Conservation (phyloP, 1,284 basidiomycete genomes). For the Ganoderma leucocontextum region DNA sequence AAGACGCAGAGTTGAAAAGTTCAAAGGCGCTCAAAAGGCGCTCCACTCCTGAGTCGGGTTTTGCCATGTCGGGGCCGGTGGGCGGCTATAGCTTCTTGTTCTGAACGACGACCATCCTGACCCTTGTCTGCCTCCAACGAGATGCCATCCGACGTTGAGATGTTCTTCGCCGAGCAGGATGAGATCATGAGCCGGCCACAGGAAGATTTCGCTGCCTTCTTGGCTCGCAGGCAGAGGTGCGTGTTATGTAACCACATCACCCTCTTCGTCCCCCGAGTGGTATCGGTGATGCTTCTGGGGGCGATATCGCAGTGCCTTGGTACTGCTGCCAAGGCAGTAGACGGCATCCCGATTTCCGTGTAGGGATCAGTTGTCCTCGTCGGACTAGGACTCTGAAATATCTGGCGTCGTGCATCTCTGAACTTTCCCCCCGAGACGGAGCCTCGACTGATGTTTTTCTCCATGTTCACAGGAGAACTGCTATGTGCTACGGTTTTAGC, state of each 20-base stretch:
- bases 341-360: background rate
- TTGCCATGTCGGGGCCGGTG: slow-evolving; percentile 12
- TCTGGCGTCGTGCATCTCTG: background rate
- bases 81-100: slow-evolving; percentile 7
- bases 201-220: slow-evolving; percentile 50
- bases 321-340: background rate
- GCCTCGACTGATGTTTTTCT: background rate
- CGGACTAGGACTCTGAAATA: background rate
- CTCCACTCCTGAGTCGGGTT: background rate
- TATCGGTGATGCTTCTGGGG: too few species aligned
- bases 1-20: background rate
- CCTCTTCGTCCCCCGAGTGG: background rate
- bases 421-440: too few species aligned
- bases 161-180: slow-evolving; percentile 63
- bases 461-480: background rate
- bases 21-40: background rate
- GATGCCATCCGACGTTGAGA: slow-evolving; percentile 39
- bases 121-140: background rate
- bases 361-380: background rate
- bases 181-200: slow-evolving; percentile 60
- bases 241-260: background rate
- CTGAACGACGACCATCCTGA: slow-evolving; percentile 18
- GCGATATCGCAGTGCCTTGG: background rate
- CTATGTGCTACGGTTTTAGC: background rate
- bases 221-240: slow-evolving; percentile 33